Conservation (phyloP, 331 rosid species). For the Telfairia occidentalis region DNA sequence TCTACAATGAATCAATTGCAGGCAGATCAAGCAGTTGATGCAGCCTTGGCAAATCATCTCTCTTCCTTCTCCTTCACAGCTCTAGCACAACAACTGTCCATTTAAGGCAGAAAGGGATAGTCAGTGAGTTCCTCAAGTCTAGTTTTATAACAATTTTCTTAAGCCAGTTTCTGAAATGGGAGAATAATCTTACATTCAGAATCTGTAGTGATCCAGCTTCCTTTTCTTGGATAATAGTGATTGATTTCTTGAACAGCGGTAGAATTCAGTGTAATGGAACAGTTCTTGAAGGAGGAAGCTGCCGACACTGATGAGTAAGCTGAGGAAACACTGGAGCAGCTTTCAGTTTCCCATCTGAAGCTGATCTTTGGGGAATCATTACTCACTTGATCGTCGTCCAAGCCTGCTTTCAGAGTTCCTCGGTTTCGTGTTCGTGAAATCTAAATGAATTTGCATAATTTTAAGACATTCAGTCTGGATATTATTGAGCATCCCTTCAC, state of each 20-base stretch:
- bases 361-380: slow-evolving; percentile 83
- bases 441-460: slow-evolving; percentile 26
- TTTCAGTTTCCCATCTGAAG: slow-evolving; percentile 79
- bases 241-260: slow-evolving; percentile 21
- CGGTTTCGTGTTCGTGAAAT: slow-evolving; percentile 43
- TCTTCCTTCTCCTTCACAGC: slow-evolving; percentile 34
- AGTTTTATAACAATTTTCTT: neutral
- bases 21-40: neutral
- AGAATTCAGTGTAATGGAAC: slow-evolving; percentile 23
- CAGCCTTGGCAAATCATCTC: neutral
- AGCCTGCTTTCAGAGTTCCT: slow-evolving; percentile 35
- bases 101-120: neutral
- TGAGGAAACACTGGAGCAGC: slow-evolving; percentile 63
- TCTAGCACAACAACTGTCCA: slow-evolving; percentile 91
- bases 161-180: neutral
- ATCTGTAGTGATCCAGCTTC: slow-evolving; percentile 91
- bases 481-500: neutral
- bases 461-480: neutral
- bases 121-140: neutral
- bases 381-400: slow-evolving; percentile 43
- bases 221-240: slow-evolving; percentile 29
- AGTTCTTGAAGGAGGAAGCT: slow-evolving; percentile 33
- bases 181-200: slow-evolving; percentile 58
- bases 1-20: neutral
- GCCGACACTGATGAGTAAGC: slow-evolving; percentile 40